These are phyloP conservation scores for Batkoa obscura DNA, from an alignment of 371 early-diverging fungal genomes.

Conservation along the genomic window DNA sequence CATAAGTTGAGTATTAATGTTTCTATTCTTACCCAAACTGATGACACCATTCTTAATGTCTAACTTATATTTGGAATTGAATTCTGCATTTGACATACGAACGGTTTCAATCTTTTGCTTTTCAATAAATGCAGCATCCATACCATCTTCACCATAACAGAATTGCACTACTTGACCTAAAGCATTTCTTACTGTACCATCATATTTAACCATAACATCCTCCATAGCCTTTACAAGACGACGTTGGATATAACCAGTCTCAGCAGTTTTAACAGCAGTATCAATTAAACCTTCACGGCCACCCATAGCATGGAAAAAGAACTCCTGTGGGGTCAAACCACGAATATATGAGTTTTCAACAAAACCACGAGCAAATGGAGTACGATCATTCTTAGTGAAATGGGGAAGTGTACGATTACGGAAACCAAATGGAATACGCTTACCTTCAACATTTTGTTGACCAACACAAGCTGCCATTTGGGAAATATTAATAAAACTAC, in stretches of 20 bases:
- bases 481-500: constrained; percentile 95
- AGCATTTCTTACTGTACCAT: constrained; percentile 95
- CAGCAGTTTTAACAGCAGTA: constrained; percentile 99
- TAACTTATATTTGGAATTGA: constrained; percentile 58
- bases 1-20: constrained; percentile 13
- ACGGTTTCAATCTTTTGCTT: constrained; percentile 56
- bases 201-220: constrained; percentile 95
- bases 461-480: constrained; percentile 99
- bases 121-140: constrained; percentile 92
- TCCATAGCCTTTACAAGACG: constrained; percentile 98
- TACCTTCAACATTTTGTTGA: constrained; percentile 99
- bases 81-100: constrained; percentile 38
- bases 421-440: constrained; percentile 98
- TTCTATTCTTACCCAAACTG: constrained; percentile 27
- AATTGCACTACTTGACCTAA: constrained; percentile 88
- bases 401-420: constrained; percentile 93
- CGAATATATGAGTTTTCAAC: constrained; percentile 96
- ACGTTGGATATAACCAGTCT: constrained; percentile 99
- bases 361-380: constrained; percentile 94
- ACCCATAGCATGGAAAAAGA: constrained; percentile 99
- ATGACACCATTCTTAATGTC: constrained; percentile 49
- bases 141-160: constrained; percentile 97
- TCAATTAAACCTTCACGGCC: constrained; percentile 99
- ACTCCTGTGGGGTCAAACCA: constrained; percentile 97
- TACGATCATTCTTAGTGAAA: constrained; percentile 96